Evolutionary conservation across 371 early-diverging fungal species (phyloP), one percentile per base, ranked within the genome.

Genomic region (Racocetra persica): DNA sequence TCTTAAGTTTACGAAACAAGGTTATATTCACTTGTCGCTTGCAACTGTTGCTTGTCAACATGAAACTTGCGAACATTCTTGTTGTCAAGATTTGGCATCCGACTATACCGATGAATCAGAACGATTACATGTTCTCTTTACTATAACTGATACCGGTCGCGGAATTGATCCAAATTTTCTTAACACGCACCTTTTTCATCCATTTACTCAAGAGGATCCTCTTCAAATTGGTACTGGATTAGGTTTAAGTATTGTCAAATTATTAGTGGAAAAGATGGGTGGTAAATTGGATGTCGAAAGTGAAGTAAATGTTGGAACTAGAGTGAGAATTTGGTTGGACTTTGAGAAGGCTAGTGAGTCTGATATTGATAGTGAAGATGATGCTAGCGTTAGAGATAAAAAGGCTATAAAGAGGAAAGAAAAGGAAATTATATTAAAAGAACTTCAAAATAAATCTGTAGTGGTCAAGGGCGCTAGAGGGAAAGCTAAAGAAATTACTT

Each of bases 261-360:
- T 81, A 57, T 72, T 85, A 13, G 84, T 86, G 11, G 82, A 81
- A 62, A 84, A 82, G n/a, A 80, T 86, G 11, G 85, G 84, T 4
- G 86, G 85, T 13, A 82, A 81, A 83, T 83, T 86, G 67, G 86
- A 86, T 65, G 82, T 85, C 13, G 83, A 83, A 81, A 84, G 85
- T 45, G 85, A 83, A 60, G 38, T 75, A 20, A 85, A 85, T 36
- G 65, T 84, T 7, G 85, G 84, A 54, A 84, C 85, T 20, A 84
- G 82, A 49, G 85, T 84, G 5, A 83, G 85, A 38, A 83, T 84
- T 28, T 83, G 84, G 80, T 83, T 83, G 74, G 83, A 84, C 2
- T 80, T 85, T 20, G 60, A 84, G 28, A 82, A 83, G 82, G 82
- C 83, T 24, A 83, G 3, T 49, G 49, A 49, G 13, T 10, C 11